A percentile compares a stretch with the other conserved stretches of the same genome.
Conservation (phyloP, 129 eudicot genomes). For the Flaveria linearis region DNA sequence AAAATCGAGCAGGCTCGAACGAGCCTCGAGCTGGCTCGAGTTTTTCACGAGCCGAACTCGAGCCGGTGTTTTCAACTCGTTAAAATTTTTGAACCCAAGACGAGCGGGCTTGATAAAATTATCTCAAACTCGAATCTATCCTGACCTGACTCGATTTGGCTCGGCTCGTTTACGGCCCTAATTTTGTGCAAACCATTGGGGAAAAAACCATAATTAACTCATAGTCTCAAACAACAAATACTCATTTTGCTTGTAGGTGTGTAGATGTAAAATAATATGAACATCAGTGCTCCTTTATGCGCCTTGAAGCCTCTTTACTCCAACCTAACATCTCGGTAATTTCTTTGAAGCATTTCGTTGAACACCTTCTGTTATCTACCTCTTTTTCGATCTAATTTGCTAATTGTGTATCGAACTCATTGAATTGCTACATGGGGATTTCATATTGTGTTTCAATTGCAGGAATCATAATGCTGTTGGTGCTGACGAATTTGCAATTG, state of each 20-base stretch:
- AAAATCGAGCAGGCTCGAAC: too few relatives aligned
- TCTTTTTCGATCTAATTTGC: not conserved
- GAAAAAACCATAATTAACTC: too few relatives aligned
- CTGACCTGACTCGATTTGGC: too few relatives aligned
- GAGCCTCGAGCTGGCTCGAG: too few relatives aligned
- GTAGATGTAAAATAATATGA: slow-evolving; percentile 27
- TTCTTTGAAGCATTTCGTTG: slow-evolving; percentile 41
- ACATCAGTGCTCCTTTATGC: slow-evolving; percentile 28
- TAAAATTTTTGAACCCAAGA: too few relatives aligned
- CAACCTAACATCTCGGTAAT: slow-evolving; percentile 41
- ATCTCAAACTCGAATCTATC: too few relatives aligned
- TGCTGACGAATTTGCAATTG: slow-evolving; percentile 56
- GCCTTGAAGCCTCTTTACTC: slow-evolving; percentile 35
- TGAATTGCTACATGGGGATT: not conserved
- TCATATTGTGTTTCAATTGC: not conserved
- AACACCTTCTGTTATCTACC: slow-evolving; percentile 17
- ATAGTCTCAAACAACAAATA: not conserved
- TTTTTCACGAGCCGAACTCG: too few relatives aligned
- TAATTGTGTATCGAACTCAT: not conserved
- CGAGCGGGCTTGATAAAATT: too few relatives aligned
- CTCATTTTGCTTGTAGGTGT: not conserved
- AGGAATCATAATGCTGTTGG: slow-evolving; percentile 37
- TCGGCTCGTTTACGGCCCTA: too few relatives aligned
- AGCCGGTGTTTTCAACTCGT: too few relatives aligned
- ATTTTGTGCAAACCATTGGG: too few relatives aligned